Evolutionary conservation across 257 asterid genomes (phyloP).

Genomic region (Gentiana dahurica): DNA sequence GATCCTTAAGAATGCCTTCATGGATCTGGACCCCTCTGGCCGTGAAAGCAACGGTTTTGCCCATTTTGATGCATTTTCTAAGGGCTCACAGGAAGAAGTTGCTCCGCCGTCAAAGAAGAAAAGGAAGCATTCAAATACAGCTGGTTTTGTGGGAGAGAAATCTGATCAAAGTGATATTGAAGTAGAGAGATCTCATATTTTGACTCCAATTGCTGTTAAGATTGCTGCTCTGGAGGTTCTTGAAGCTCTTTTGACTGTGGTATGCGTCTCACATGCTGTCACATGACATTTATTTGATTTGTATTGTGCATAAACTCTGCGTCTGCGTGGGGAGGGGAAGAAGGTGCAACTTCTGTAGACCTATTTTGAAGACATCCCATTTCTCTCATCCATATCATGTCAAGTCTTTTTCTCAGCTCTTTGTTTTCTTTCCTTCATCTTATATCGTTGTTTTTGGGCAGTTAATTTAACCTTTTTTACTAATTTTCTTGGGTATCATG

Average conservation of each 20-base stretch:
- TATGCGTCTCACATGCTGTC: constrained; percentile 16
- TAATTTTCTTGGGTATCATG: no score
- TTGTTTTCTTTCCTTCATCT: no score
- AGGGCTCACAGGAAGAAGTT: constrained; percentile 25
- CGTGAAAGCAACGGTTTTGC: constrained; percentile 21
- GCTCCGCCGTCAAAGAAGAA: constrained; percentile 38
- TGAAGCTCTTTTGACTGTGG: constrained; percentile 73
- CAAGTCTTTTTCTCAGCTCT: no score
- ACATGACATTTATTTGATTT: no score
- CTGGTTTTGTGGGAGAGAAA: constrained; percentile 31
- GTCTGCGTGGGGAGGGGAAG: no score
- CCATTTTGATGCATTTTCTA: constrained; percentile 21
- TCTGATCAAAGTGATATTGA: constrained; percentile 29
- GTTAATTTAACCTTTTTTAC: no score
- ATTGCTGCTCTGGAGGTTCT: constrained; percentile 78
- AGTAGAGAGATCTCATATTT: constrained; percentile 23
- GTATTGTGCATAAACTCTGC: no score
- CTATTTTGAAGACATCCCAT: no score
- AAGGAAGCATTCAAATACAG: constrained; percentile 56
- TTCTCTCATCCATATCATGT: no score
- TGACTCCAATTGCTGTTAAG: constrained; percentile 43
- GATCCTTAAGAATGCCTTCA: constrained; percentile 37
- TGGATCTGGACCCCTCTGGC: constrained; percentile 43
- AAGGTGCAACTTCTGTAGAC: no score
- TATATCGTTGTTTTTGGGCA: no score